phyloP scores from a whole-genome alignment of 2,329 filamentous ascomycete genomes.

The Colletotrichum orbiculare region DNA sequence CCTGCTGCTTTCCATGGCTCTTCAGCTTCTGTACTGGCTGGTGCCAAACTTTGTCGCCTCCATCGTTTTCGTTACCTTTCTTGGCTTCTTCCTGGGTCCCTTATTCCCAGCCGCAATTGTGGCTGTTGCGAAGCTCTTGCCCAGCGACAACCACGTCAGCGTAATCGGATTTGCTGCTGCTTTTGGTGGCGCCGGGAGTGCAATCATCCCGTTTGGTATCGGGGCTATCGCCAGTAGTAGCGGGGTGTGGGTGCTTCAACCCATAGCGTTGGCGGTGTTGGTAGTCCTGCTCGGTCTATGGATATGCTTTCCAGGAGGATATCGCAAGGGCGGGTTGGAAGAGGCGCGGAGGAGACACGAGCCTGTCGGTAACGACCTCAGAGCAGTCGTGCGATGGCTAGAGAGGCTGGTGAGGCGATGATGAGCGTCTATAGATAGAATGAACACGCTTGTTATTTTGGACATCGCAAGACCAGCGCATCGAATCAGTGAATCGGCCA shows the following conservation, averaged over 20 bases:
- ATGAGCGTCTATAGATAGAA: too few relatives aligned
- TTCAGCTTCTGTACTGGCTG: constrained; percentile 84
- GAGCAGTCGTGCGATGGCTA: background rate
- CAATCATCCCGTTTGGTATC: constrained; percentile 73
- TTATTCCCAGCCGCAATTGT: constrained; percentile 82
- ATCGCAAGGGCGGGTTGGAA: constrained; percentile 13
- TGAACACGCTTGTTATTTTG: too few relatives aligned
- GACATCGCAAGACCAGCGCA: too few relatives aligned
- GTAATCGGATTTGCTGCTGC: constrained; percentile 84
- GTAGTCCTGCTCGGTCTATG: constrained; percentile 57
- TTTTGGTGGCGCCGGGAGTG: constrained; percentile 79
- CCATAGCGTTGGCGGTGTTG: constrained; percentile 63
- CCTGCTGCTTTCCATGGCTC: constrained; percentile 68
- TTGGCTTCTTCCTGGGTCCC: constrained; percentile 85
- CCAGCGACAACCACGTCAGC: constrained; percentile 78
- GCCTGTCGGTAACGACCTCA: constrained; percentile 11
- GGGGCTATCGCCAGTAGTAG: constrained; percentile 72
- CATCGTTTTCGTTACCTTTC: constrained; percentile 75
- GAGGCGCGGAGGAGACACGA: constrained; percentile 13
- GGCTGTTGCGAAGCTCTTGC: constrained; percentile 78
- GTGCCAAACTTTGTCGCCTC: constrained; percentile 81
- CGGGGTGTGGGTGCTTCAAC: constrained; percentile 68
- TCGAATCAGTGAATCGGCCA: too few relatives aligned
- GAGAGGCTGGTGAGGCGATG: background rate
- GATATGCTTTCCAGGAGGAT: constrained; percentile 40